phyloP scores from a whole-genome alignment of 768 basidiomycete species.

The Austroboletus eburneus region DNA sequence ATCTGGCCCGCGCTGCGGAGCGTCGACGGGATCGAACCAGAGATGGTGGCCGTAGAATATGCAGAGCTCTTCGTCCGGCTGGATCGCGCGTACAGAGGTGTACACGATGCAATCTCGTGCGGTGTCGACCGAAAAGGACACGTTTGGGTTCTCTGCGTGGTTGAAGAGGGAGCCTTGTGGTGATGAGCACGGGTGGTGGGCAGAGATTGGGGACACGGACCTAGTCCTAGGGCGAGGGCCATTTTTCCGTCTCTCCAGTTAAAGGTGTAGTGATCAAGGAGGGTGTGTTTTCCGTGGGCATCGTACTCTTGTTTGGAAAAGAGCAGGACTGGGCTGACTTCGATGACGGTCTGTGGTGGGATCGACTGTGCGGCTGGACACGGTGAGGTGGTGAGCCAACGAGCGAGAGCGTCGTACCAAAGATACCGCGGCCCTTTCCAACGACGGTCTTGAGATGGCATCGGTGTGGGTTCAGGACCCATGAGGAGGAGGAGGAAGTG shows the following conservation, averaged over 20 bases:
- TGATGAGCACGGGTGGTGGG: background rate
- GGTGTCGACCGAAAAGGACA: conserved; percentile 56
- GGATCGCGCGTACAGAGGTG: conserved; percentile 48
- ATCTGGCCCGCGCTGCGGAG: background rate
- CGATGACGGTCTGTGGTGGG: conserved; percentile 62
- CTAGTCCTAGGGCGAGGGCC: conserved; percentile 77
- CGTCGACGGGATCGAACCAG: conserved; percentile 53
- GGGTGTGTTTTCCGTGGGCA: conserved; percentile 54
- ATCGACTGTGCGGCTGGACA: conserved; percentile 21
- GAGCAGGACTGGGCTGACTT: conserved; percentile 82
- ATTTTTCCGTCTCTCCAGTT: conserved; percentile 69
- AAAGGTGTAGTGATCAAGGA: conserved; percentile 74
- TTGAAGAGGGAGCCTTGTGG: conserved; percentile 75
- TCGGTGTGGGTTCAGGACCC: conserved; percentile 41
- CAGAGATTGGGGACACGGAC: conserved; percentile 36
- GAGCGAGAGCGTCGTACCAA: conserved; percentile 39
- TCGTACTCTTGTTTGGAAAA: conserved; percentile 69
- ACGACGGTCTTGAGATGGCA: conserved; percentile 43
- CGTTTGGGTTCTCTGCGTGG: conserved; percentile 66
- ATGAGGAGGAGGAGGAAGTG: background rate
- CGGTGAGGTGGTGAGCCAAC: background rate
- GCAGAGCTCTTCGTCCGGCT: conserved; percentile 67
- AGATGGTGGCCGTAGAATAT: conserved; percentile 72
- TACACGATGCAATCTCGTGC: conserved; percentile 59
- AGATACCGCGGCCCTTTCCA: conserved; percentile 61